Base-by-base conservation (phyloP, 1,284 basidiomycete genomes). In the Rhodotorula sp. region DNA sequence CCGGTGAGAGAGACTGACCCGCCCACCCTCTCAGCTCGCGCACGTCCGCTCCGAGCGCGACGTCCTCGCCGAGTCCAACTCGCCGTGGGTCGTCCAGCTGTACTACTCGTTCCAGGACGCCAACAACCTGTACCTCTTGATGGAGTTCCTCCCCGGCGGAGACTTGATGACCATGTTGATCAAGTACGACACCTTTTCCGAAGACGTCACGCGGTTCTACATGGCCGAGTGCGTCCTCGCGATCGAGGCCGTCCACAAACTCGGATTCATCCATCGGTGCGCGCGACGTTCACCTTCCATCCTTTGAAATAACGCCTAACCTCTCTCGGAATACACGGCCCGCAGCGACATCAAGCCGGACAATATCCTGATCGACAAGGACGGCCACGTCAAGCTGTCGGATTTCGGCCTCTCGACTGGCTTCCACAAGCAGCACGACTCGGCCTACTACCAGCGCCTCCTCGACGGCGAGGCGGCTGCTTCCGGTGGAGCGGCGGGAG, bases 41-140 rank as follows among this genome's bases (percentile, higher is more conserved):
- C 96, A 99, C 82, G 94, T 99, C 70, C 90, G 96, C 76, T 96
- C 96, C n/a, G 97, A 99, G 82, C 89, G 97, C 76, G 96, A 99
- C 80, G 92, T 99, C 56, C 86, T 99, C 62, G 97, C 96, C 18
- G 96, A 99, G 82, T 95, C 92, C 67, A 97, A 97, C 77, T 97
- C 95, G 56, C 90, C 92, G 68, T 99, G 96, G 94, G 95, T 98
- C 46, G 96, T 97, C 16, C 93, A 97, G 81, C 85, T 99, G 12
- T 99, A 93, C 85, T 99, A 98, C 83, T 97, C 96, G 31, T 99
- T 99, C 86, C 96, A 99, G 81, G 95, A 97, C 81, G 89, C 93
- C 26, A 86, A 93, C 59, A 98, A 97, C 80, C 88, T 99, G 51
- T 99, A 97, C 83, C 87, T 99, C 72, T 91, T 99, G 84, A 99